Percentiles rank a stretch among this genome's conserved stretches.
Evolutionary conservation across 2,329 filamentous ascomycete genomes (phyloP).

Genomic region (Fusarium poae): DNA sequence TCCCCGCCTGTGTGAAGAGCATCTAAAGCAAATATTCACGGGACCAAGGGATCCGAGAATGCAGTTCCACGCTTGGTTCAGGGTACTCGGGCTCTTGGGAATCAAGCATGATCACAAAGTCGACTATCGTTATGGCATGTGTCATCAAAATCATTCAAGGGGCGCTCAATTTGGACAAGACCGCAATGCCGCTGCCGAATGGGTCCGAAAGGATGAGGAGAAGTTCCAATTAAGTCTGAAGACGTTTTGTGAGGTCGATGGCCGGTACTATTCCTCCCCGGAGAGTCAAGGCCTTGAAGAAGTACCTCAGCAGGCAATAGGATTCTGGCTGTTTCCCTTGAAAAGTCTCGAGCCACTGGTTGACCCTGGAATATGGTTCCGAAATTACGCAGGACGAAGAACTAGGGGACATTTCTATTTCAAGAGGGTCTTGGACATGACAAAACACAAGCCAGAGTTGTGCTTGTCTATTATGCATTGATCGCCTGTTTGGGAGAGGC

Average conservation of each 20-base stretch:
- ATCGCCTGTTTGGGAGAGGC: background rate
- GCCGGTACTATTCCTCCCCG: background rate
- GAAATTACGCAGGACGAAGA: no score
- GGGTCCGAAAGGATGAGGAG: background rate
- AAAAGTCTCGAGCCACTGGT: constrained; percentile 51
- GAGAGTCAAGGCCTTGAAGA: background rate
- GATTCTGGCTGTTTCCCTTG: constrained; percentile 32
- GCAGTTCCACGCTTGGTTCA: background rate
- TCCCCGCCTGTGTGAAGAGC: background rate
- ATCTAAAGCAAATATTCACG: background rate
- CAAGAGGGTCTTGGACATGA: background rate
- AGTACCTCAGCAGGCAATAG: background rate
- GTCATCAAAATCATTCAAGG: background rate
- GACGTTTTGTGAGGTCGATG: accelerated
- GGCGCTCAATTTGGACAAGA: background rate
- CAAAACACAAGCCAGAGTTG: constrained; percentile 39
- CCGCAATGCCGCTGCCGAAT: background rate
- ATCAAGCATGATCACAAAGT: background rate
- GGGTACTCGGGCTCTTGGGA: accelerated
- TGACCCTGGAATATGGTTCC: background rate
- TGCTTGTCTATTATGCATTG: constrained; percentile 27
- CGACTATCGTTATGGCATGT: constrained; percentile 1
- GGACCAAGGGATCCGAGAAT: background rate
- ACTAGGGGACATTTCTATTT: accelerated
- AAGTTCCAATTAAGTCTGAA: accelerated